phyloP scores from a whole-genome alignment of 352 stramenopile species.

The Peronospora farinosa region DNA sequence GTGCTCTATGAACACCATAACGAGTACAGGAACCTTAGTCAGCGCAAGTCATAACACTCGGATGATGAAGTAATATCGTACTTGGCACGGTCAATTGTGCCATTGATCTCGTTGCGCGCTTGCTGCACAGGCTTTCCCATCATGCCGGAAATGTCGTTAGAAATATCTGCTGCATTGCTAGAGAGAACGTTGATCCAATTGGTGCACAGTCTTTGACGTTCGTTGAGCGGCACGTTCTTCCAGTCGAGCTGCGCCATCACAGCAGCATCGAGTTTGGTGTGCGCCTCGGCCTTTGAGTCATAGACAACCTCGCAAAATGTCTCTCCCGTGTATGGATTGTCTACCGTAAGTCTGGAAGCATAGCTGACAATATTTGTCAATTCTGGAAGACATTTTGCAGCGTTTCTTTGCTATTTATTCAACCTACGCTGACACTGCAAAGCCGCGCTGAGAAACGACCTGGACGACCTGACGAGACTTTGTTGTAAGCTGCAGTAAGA shows the following conservation, averaged over 20 bases:
- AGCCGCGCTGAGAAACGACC: constrained; percentile 21
- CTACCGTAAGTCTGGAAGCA: constrained; percentile 43
- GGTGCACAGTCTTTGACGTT: constrained; percentile 54
- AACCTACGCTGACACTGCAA: constrained; percentile 34
- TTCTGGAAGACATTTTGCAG: background rate
- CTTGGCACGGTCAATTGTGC: constrained; percentile 59
- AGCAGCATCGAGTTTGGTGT: constrained; percentile 51
- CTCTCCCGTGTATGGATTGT: constrained; percentile 74
- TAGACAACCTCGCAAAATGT: constrained; percentile 54
- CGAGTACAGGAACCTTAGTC: background rate
- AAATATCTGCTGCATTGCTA: constrained; percentile 52
- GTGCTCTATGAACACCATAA: constrained; percentile 25
- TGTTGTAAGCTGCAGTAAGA: constrained; percentile 15
- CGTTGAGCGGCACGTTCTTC: constrained; percentile 43
- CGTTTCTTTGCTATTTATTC: background rate
- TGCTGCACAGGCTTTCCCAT: constrained; percentile 83
- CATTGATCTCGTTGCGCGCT: constrained; percentile 66
- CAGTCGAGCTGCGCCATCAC: constrained; percentile 55
- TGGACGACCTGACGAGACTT: constrained; percentile 14
- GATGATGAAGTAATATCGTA: constrained; percentile 15
- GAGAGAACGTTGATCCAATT: constrained; percentile 63
- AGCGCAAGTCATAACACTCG: background rate
- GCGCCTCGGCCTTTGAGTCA: constrained; percentile 45
- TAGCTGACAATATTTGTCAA: background rate
- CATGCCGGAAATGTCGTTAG: constrained; percentile 69